Percentiles rank a stretch among this genome's conserved stretches.
Evolutionary conservation across 2,329 filamentous ascomycete species (phyloP).

Genomic region (Aspergillus fijiensis): DNA sequence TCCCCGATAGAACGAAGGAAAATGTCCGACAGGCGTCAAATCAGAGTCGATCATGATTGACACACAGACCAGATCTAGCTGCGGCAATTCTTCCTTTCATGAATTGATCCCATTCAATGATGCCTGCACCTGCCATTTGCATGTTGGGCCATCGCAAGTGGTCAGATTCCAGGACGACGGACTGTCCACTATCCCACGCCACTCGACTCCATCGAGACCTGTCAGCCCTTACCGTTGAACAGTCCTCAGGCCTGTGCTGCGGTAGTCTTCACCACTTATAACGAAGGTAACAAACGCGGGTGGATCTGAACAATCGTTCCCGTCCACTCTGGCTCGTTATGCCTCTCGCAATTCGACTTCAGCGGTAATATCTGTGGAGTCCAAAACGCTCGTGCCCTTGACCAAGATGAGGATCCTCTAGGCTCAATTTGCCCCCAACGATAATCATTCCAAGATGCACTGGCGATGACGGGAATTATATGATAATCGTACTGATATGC

Average conservation of each 20-base stretch:
- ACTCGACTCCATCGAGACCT: slow-evolving; percentile 22
- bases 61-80: slow-evolving; percentile 20
- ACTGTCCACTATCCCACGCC: slow-evolving; percentile 24
- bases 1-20: not conserved
- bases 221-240: slow-evolving; percentile 19
- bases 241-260: slow-evolving; percentile 4
- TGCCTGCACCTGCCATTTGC: slow-evolving; percentile 13
- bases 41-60: slow-evolving; percentile 11
- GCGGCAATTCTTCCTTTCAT: slow-evolving; percentile 1
- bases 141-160: slow-evolving; percentile 10
- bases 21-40: slow-evolving; percentile 21
- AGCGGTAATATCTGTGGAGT: not conserved
- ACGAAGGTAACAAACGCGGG: slow-evolving; percentile 9
- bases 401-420: not conserved
- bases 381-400: slow-evolving; percentile 1
- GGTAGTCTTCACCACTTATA: slow-evolving; percentile 7
- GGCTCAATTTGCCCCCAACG: not conserved
- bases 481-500: not conserved
- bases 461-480: not conserved
- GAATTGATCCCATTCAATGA: slow-evolving; percentile 3
- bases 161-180: slow-evolving; percentile 14
- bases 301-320: slow-evolving; percentile 10
- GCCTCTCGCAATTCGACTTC: not conserved
- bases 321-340: not conserved
- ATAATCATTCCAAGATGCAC: not conserved